A percentile compares a stretch with the other conserved stretches of the same genome.
phyloP scores from a whole-genome alignment of 2,329 filamentous ascomycete genomes.

The Trichoderma oligosporum region DNA sequence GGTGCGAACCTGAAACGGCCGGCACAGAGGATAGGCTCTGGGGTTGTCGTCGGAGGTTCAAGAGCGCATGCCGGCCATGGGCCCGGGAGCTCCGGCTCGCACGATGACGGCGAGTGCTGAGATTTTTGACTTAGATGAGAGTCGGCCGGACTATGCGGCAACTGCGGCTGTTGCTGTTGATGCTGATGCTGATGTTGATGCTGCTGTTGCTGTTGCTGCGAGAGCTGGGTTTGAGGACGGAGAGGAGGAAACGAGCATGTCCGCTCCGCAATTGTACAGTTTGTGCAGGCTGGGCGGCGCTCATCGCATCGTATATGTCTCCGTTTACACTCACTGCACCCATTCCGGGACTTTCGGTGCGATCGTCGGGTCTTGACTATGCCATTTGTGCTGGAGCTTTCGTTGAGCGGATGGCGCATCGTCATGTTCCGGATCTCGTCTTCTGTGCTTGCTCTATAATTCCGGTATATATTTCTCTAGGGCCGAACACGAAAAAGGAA shows the following conservation, averaged over 20 bases:
- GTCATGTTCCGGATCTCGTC: constrained; percentile 3
- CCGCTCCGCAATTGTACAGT: constrained; percentile 38
- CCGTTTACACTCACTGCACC: constrained; percentile 40
- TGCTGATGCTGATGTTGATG: no score
- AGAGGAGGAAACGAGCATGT: constrained; percentile 35
- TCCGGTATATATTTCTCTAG: no score
- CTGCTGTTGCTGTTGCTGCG: neutral
- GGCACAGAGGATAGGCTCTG: constrained; percentile 11
- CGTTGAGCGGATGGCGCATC: constrained; percentile 15
- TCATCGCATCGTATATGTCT: constrained; percentile 45
- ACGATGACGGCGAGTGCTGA: constrained; percentile 15
- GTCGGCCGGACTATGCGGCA: constrained; percentile 16
- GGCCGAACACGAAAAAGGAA: neutral
- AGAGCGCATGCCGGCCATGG: constrained; percentile 4
- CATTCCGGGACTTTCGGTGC: constrained; percentile 41
- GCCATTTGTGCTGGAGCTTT: constrained; percentile 16
- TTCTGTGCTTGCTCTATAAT: neutral
- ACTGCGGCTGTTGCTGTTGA: constrained; percentile 1
- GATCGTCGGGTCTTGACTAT: constrained; percentile 34
- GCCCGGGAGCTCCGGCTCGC: constrained; percentile 14
- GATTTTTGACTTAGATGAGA: constrained; percentile 14
- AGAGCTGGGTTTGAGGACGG: constrained; percentile 13
- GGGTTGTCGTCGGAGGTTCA: constrained; percentile 1
- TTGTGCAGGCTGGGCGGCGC: constrained; percentile 37
- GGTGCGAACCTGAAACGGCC: constrained; percentile 11